These are phyloP conservation scores for Claviceps lovelessii DNA, from an alignment of 2,329 filamentous ascomycete genomes.

Conservation along the genomic window DNA sequence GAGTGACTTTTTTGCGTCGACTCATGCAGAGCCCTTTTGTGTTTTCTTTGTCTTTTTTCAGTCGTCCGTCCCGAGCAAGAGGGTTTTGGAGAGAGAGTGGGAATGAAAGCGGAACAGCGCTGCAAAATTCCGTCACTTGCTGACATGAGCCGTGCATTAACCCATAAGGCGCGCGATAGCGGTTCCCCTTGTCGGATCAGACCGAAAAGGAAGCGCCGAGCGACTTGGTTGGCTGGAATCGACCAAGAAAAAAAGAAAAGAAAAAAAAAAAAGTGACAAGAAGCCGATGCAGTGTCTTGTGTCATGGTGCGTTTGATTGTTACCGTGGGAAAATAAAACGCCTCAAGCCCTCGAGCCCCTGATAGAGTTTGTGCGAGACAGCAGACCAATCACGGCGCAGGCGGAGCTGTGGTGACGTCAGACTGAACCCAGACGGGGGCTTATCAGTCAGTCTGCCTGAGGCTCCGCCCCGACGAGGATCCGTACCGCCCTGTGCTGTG, in stretches of 20 bases:
- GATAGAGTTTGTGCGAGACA: neutral
- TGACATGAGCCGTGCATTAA: neutral
- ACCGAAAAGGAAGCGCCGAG: neutral
- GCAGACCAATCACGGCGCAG: slow-evolving; percentile 2
- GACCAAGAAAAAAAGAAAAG: neutral
- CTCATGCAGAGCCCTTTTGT: neutral
- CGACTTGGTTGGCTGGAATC: neutral
- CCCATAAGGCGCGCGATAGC: neutral
- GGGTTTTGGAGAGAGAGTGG: neutral
- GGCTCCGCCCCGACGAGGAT: slow-evolving; percentile 11
- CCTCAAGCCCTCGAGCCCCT: neutral
- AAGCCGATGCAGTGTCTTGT: neutral
- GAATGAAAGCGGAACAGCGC: neutral
- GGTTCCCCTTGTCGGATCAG: neutral
- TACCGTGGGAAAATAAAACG: neutral
- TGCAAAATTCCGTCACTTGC: neutral
- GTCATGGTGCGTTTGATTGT: neutral
- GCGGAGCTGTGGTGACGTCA: slow-evolving; percentile 18
- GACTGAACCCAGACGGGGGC: slow-evolving; percentile 8
- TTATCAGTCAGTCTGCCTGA: neutral
- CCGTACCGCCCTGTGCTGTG: neutral
- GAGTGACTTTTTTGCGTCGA: neutral
- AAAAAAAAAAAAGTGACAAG: no score
- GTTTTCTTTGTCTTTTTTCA: neutral
- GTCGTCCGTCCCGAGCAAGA: neutral